A percentile compares a stretch with the other conserved stretches of the same genome.
phyloP scores from a whole-genome alignment of 306 rosid genomes.

The Vigna nakashimae region DNA sequence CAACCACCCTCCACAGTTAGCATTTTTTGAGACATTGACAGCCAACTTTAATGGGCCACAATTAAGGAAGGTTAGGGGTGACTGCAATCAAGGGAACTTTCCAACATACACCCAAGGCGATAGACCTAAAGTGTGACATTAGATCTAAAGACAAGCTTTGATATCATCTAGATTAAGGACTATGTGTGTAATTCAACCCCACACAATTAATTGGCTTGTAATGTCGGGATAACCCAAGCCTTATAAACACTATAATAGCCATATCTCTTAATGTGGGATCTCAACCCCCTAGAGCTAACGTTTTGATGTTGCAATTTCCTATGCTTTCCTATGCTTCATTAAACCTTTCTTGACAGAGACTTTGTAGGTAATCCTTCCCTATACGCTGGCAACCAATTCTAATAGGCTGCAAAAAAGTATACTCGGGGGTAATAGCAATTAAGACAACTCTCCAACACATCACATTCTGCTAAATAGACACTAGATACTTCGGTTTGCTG shows the following conservation, averaged over 20 bases:
- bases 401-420: neutral
- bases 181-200: neutral
- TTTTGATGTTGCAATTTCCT: neutral
- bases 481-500: neutral
- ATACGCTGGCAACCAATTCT: neutral
- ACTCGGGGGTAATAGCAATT: neutral
- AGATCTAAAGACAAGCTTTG: neutral
- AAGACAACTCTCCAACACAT: neutral
- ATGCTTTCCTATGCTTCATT: neutral
- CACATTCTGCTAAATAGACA: conserved; percentile 16
- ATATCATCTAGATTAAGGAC: neutral
- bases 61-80: neutral
- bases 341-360: neutral
- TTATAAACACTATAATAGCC: neutral
- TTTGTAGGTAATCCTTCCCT: neutral
- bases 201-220: too few species aligned
- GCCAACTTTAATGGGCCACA: neutral
- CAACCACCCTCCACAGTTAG: neutral
- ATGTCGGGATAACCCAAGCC: neutral
- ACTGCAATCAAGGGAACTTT: neutral
- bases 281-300: neutral
- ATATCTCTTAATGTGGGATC: neutral
- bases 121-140: neutral
- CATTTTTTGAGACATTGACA: neutral
- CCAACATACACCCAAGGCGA: neutral